Conservation (phyloP, 2,329 filamentous ascomycete species). For the Aspergillus fumigatus region DNA sequence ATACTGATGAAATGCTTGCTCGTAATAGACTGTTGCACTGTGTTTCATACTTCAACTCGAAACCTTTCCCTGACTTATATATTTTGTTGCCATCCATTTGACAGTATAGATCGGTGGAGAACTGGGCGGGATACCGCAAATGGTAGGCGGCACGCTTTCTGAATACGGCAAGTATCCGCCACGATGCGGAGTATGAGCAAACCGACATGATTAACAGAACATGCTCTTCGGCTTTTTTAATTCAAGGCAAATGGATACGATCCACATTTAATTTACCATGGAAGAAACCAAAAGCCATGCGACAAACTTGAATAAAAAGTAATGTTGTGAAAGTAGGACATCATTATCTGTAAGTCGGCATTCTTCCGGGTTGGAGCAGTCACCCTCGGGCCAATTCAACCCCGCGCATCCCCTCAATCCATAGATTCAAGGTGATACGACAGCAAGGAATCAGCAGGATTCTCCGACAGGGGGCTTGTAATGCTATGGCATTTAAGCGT, state of each 20-base stretch:
- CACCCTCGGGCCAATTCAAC: slow-evolving; percentile 8
- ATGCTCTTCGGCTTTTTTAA: neutral
- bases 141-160: slow-evolving; percentile 14
- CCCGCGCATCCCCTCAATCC: slow-evolving; percentile 11
- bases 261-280: neutral
- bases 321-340: neutral
- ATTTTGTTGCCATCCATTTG: slow-evolving; percentile 1
- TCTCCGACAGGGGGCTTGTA: too few relatives aligned
- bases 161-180: slow-evolving; percentile 4
- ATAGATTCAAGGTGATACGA: neutral
- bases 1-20: slow-evolving; percentile 11
- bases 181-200: neutral
- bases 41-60: neutral
- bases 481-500: neutral
- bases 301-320: neutral
- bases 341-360: neutral
- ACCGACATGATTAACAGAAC: too few relatives aligned
- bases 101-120: slow-evolving; percentile 7
- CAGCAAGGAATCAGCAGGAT: too few relatives aligned
- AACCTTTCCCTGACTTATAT: slow-evolving; percentile 10
- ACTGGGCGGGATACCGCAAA: slow-evolving; percentile 4
- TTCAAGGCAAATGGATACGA: neutral
- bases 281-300: neutral
- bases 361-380: slow-evolving; percentile 8
- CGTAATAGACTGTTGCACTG: neutral